A percentile compares a stretch with the other conserved stretches of the same genome.
phyloP scores from a whole-genome alignment of 805 yeast species.

The Candida michaelii region DNA sequence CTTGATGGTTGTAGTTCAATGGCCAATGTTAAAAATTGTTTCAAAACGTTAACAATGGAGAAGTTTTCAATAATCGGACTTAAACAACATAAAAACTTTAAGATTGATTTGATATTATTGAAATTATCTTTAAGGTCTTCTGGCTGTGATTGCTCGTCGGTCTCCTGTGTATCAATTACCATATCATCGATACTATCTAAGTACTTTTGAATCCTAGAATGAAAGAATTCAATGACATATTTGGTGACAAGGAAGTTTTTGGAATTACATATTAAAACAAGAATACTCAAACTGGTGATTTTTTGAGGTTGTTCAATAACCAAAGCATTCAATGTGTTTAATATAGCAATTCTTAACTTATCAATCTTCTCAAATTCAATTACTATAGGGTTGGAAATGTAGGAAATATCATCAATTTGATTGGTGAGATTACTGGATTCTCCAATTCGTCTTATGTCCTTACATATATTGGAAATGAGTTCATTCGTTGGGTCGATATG shows the following conservation, averaged over 20 bases:
- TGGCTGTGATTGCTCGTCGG: not conserved
- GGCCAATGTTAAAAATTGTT: constrained; percentile 54
- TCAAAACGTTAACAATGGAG: constrained; percentile 42
- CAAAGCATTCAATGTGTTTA: constrained; percentile 66
- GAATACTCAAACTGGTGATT: constrained; percentile 65
- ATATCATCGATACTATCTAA: constrained; percentile 29
- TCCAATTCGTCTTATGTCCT: constrained; percentile 45
- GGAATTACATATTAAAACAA: constrained; percentile 65
- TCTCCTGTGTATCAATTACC: constrained; percentile 14
- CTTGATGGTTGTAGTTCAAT: constrained; percentile 40
- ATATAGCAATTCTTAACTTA: constrained; percentile 55
- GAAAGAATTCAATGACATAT: constrained; percentile 66
- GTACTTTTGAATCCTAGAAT: constrained; percentile 57
- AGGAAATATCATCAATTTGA: constrained; percentile 55
- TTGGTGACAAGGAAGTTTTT: constrained; percentile 66
- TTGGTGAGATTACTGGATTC: constrained; percentile 39
- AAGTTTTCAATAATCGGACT: constrained; percentile 59
- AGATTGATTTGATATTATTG: constrained; percentile 66
- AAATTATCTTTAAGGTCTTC: constrained; percentile 51
- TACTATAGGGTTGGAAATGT: constrained; percentile 64
- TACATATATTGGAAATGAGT: constrained; percentile 42
- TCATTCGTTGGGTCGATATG: constrained; percentile 43
- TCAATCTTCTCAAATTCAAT: constrained; percentile 65
- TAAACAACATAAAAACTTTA: constrained; percentile 69
- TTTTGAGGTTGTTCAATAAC: constrained; percentile 91